A percentile compares a stretch with the other conserved stretches of the same genome.
These are phyloP conservation scores for Coniferiporia weirii DNA, from an alignment of 1,284 basidiomycete species.

Conservation along the genomic window DNA sequence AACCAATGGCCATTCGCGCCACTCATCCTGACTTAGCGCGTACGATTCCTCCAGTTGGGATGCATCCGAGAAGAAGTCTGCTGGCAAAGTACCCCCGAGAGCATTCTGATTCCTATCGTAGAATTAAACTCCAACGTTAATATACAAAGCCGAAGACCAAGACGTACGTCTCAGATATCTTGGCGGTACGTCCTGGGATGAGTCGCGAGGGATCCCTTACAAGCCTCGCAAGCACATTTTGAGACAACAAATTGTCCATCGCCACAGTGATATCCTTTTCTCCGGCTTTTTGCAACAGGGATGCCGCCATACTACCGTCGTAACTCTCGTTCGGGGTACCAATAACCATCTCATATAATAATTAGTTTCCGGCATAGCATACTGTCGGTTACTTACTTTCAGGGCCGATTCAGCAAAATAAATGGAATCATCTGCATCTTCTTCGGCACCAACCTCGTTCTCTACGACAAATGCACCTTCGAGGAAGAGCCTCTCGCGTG, in stretches of 20 bases:
- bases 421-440: conserved; percentile 34
- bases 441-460: conserved; percentile 21
- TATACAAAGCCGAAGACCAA: conserved; percentile 16
- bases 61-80: conserved; percentile 67
- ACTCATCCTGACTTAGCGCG: conserved; percentile 39
- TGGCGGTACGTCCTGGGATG: conserved; percentile 63
- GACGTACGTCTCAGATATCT: conserved; percentile 63
- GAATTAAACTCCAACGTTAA: conserved; percentile 3
- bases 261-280: conserved; percentile 48
- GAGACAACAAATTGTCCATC: conserved; percentile 52
- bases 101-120: conserved; percentile 57
- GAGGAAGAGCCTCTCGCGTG: conserved; percentile 64
- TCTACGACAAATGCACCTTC: conserved; percentile 51
- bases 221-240: conserved; percentile 60
- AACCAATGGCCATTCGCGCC: conserved; percentile 67
- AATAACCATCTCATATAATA: conserved; percentile 59
- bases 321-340: conserved; percentile 67
- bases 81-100: conserved; percentile 57
- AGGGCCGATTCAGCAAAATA: conserved; percentile 60
- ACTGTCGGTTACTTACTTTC: conserved; percentile 47
- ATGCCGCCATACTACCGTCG: conserved; percentile 48
- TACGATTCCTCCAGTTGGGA: conserved; percentile 53
- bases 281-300: conserved; percentile 51
- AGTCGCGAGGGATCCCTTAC: conserved; percentile 56
- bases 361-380: not conserved